Evolutionary conservation across 495 filamentous ascomycete species (phyloP), one percentile per base, ranked within the genome.

Genomic region (Aspergillus baeticus): DNA sequence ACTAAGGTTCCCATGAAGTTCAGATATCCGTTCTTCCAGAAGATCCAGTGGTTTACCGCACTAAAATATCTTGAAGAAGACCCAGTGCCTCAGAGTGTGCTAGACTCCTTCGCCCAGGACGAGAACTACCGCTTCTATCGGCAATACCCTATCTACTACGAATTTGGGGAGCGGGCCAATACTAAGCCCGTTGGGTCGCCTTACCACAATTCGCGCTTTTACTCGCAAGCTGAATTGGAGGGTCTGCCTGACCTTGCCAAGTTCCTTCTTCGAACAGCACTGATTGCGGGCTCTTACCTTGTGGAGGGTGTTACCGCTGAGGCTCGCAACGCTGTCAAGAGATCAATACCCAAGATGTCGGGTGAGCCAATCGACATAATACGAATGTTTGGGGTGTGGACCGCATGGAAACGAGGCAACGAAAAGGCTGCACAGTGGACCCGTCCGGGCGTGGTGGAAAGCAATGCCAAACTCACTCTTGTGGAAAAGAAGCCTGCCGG

Each of bases 11-110:
- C 85, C 2, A 71, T 77, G 63, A 88, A 87, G 54, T 89, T 89
- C 64, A 68, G 86, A 52, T 90, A 90, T 61, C 87, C 87, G 2
- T 83, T 80, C 66, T 90, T 89, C 60, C 86, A 90, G 62, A 88
- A 86, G 62, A 81, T 90, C 39, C 84, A 88, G 65, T 91, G 87
- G 87, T 85, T 86, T 55, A 79, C 81, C 5, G 81, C 82, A n/a
- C 67, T 87, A 59, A 77, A 81, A 48, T 90, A 90, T 64, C 71
- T 90, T 22, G 73, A 84, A 46, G 76, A 81, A 29, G 87, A 91
- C 60, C 86, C 87, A 8, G 69, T 90, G 15, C 87, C 87, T 4
- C 61, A 68, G 18, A 74, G 69, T 20, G 79, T 90, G n/a, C 68
- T 78, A 33, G 70, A 86, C 26, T 66, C 72, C 7, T 81, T 91